Conservation (phyloP, 352 stramenopile species). For the Globisporangium middletonii region DNA sequence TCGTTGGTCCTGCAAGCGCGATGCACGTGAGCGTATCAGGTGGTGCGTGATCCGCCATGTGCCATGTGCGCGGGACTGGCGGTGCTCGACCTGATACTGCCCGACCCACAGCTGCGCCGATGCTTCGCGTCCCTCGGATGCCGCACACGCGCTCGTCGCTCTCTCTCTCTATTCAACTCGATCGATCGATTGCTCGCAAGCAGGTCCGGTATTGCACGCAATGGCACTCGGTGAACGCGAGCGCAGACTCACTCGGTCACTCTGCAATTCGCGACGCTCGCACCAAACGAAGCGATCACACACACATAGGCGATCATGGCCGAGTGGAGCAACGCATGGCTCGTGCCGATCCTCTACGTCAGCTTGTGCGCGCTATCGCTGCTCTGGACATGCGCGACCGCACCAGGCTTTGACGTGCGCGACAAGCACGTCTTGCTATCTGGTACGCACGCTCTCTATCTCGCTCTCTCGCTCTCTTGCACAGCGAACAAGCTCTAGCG, state of each 20-base stretch:
- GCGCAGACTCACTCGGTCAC: not conserved
- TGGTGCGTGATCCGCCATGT: no score
- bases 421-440: slow-evolving; percentile 60
- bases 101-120: no score
- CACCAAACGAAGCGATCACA: not conserved
- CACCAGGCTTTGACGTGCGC: slow-evolving; percentile 42
- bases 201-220: not conserved
- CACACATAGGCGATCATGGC: not conserved
- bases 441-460: slow-evolving; percentile 12
- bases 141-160: no score
- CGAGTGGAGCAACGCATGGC: slow-evolving; percentile 2
- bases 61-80: no score
- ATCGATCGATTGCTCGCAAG: no score
- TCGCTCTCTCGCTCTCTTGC: not conserved
- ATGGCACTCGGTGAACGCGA: not conserved
- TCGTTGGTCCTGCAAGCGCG: no score
- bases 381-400: slow-evolving; percentile 34
- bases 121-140: no score
- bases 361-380: slow-evolving; percentile 29
- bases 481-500: not conserved
- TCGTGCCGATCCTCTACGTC: slow-evolving; percentile 9
- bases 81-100: no score
- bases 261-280: not conserved
- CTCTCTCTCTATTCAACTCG: no score
- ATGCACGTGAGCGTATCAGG: no score